A percentile compares a stretch with the other conserved stretches of the same genome.
Conservation (phyloP, 2,329 filamentous ascomycete genomes). For the Aspergillus brasiliensis region DNA sequence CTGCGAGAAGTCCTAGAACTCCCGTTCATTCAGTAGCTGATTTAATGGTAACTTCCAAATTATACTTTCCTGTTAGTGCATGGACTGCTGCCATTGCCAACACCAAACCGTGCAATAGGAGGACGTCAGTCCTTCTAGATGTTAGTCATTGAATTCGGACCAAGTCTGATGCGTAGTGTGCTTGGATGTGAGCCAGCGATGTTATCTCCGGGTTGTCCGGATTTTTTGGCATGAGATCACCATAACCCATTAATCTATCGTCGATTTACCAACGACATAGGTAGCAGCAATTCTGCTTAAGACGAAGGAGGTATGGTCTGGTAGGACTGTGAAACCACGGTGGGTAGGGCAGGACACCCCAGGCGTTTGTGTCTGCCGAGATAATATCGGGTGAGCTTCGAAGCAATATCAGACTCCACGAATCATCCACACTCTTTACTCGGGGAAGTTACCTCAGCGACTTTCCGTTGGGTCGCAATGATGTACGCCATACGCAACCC, state of each 20-base stretch:
- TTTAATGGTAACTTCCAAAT: no score
- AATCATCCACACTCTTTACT: neutral
- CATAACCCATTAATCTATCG: neutral
- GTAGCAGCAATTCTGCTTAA: neutral
- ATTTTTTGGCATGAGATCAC: neutral
- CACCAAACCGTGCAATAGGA: neutral
- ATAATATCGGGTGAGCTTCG: neutral
- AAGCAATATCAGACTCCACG: slow-evolving; percentile 2
- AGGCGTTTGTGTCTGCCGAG: neutral
- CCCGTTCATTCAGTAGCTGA: neutral
- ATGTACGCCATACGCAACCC: slow-evolving; percentile 8
- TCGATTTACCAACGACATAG: neutral
- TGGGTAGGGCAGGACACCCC: neutral
- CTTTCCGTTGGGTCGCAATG: slow-evolving; percentile 9
- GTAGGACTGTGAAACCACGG: slow-evolving; percentile 4
- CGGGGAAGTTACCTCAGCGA: slow-evolving; percentile 8
- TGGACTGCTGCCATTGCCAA: neutral
- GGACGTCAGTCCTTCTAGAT: neutral
- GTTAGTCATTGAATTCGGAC: neutral
- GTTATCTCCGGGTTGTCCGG: slow-evolving; percentile 1
- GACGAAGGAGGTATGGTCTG: neutral
- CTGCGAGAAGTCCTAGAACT: no score
- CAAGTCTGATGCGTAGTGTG: neutral
- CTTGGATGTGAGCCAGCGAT: neutral
- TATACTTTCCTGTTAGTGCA: neutral